phyloP scores from a whole-genome alignment of 768 basidiomycete species.

The Lentinula lateritia region DNA sequence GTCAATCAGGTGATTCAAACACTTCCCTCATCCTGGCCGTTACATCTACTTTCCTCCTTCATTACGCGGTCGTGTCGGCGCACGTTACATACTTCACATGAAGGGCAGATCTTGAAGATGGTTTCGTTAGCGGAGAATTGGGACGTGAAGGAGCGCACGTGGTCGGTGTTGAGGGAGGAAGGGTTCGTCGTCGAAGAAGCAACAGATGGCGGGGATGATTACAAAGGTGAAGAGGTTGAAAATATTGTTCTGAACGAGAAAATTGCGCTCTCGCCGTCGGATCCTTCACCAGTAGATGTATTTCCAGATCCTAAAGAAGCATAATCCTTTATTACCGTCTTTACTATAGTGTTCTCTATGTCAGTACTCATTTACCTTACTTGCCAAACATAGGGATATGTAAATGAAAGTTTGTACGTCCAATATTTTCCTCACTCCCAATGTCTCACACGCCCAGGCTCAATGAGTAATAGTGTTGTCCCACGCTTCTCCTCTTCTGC shows the following conservation, averaged over 20 bases:
- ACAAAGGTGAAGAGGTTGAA: constrained; percentile 9
- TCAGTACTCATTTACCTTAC: too few relatives aligned
- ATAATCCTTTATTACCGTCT: not conserved
- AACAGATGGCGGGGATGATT: constrained; percentile 34
- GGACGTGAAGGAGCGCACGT: constrained; percentile 58
- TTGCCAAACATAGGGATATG: too few relatives aligned
- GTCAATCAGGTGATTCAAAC: constrained; percentile 50
- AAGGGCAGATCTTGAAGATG: constrained; percentile 73
- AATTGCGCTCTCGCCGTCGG: constrained; percentile 25
- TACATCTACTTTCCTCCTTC: constrained; percentile 69
- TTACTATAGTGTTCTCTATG: not conserved
- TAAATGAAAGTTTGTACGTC: too few relatives aligned
- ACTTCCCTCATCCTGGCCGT: constrained; percentile 73
- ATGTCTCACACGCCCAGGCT: too few relatives aligned
- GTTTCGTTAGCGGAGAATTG: constrained; percentile 79
- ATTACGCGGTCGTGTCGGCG: constrained; percentile 74
- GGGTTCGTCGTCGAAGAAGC: constrained; percentile 68
- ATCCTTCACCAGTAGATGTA: not conserved
- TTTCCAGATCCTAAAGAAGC: not conserved
- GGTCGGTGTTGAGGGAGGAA: constrained; percentile 51
- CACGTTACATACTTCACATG: constrained; percentile 62
- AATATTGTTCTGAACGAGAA: constrained; percentile 38
- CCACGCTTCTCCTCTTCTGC: not conserved
- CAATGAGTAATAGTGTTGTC: not conserved
- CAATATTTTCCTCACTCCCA: too few relatives aligned